Conservation (phyloP, 306 rosid species). For the Quercus gilva region DNA sequence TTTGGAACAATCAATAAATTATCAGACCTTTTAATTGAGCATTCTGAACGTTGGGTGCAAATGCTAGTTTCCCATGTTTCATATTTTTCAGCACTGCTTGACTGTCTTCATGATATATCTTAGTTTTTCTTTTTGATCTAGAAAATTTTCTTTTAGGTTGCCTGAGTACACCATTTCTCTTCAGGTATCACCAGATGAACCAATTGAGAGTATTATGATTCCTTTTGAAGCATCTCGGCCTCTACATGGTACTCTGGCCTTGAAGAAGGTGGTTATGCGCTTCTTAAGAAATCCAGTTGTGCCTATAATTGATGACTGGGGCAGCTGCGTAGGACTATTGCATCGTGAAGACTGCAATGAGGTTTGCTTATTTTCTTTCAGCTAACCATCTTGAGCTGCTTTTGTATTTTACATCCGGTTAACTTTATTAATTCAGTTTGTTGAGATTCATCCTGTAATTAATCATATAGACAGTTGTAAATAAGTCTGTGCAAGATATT, state of each 20-base stretch:
- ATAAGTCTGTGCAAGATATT: not conserved
- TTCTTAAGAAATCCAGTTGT: constrained; percentile 54
- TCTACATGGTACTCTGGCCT: constrained; percentile 41
- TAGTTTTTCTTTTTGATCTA: not conserved
- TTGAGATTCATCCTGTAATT: not conserved
- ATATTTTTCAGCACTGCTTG: not conserved
- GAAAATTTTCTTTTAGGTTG: constrained; percentile 1
- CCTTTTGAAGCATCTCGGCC: constrained; percentile 67
- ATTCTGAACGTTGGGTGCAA: not conserved
- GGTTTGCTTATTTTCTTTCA: constrained; percentile 33
- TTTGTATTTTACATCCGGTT: not conserved
- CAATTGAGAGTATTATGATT: constrained; percentile 61
- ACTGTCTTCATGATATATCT: not conserved
- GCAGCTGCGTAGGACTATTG: constrained; percentile 68
- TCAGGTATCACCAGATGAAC: constrained; percentile 60
- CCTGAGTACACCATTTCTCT: constrained; percentile 15
- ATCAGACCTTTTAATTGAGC: not conserved
- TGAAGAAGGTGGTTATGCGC: constrained; percentile 60
- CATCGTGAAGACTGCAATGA: constrained; percentile 73
- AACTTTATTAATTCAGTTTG: not conserved
- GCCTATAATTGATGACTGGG: constrained; percentile 79
- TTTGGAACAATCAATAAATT: no score
- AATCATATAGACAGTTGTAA: not conserved
- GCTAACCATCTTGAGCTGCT: not conserved
- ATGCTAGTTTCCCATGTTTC: not conserved